Percentiles rank a stretch among this genome's conserved stretches.
Evolutionary conservation across 2,329 filamentous ascomycete genomes (phyloP).

Genomic region (Fusarium verticillioides): DNA sequence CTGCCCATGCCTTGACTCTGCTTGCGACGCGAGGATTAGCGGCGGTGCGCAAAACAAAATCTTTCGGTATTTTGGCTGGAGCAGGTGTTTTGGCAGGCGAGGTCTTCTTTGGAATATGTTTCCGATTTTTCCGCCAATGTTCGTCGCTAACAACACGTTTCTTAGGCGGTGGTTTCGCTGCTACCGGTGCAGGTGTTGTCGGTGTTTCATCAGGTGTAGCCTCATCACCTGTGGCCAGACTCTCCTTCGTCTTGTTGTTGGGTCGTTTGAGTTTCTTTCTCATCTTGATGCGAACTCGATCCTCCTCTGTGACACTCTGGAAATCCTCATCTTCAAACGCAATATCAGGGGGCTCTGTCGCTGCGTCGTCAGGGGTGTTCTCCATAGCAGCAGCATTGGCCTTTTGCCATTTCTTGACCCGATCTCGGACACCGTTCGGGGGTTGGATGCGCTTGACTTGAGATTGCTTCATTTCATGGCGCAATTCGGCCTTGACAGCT

Average conservation of each 20-base stretch:
- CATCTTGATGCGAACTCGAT: constrained; percentile 67
- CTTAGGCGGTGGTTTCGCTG: constrained; percentile 72
- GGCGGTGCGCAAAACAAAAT: constrained; percentile 65
- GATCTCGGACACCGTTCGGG: constrained; percentile 77
- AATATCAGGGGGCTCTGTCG: constrained; percentile 70
- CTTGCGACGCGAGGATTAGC: constrained; percentile 66
- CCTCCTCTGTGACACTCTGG: constrained; percentile 70
- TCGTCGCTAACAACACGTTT: constrained; percentile 94
- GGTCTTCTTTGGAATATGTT: constrained; percentile 57
- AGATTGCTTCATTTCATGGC: constrained; percentile 67
- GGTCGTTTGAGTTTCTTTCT: constrained; percentile 57
- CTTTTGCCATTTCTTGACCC: constrained; percentile 88
- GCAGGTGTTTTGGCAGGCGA: constrained; percentile 49
- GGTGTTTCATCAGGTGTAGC: constrained; percentile 34
- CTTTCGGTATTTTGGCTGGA: constrained; percentile 61
- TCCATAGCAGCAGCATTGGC: constrained; percentile 74
- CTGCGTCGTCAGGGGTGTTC: constrained; percentile 62
- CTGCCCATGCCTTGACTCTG: constrained; percentile 72
- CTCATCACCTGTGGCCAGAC: constrained; percentile 38
- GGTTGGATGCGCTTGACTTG: constrained; percentile 68
- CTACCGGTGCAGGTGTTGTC: constrained; percentile 29
- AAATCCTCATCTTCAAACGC: constrained; percentile 67
- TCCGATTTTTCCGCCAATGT: constrained; percentile 80
- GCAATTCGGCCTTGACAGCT: constrained; percentile 64
- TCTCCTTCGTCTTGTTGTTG: constrained; percentile 46